Evolutionary conservation across 2,329 filamentous ascomycete species (phyloP).

Genomic region (Metarhizium anisopliae): DNA sequence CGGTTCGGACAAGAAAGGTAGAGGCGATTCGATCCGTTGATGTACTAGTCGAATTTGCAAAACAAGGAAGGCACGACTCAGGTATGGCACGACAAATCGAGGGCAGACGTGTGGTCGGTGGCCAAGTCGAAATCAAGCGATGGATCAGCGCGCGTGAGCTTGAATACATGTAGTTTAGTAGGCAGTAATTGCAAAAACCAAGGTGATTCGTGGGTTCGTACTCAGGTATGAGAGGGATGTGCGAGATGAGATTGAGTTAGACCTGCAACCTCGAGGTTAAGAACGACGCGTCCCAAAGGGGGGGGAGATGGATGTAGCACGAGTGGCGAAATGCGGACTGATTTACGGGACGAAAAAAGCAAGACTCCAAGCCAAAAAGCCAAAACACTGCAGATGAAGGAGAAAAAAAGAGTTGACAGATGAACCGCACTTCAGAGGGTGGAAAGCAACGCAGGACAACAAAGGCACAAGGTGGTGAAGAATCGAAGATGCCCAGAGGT

Average conservation of each 20-base stretch:
- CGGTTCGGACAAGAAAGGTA: neutral
- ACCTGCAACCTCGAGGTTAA: neutral
- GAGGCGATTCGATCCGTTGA: neutral
- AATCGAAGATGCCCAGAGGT: neutral
- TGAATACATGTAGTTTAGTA: neutral
- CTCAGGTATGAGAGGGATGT: neutral
- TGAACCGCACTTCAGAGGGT: neutral
- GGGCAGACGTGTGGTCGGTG: neutral
- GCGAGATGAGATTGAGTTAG: neutral
- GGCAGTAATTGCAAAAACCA: neutral
- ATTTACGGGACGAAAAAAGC: neutral
- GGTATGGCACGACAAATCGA: neutral
- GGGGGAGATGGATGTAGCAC: neutral
- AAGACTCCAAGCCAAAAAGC: neutral
- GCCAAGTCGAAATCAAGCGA: neutral
- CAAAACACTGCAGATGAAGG: too few species aligned
- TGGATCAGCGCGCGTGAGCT: neutral
- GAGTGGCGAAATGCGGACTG: neutral
- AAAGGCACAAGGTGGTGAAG: neutral
- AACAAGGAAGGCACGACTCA: neutral
- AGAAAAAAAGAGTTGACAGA: too few species aligned
- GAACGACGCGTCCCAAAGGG: neutral
- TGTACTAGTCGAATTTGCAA: neutral
- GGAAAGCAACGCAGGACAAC: neutral
- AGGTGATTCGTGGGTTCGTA: neutral